Conservation (phyloP, 23 red algal genomes). For the Gracilaria caudata region DNA sequence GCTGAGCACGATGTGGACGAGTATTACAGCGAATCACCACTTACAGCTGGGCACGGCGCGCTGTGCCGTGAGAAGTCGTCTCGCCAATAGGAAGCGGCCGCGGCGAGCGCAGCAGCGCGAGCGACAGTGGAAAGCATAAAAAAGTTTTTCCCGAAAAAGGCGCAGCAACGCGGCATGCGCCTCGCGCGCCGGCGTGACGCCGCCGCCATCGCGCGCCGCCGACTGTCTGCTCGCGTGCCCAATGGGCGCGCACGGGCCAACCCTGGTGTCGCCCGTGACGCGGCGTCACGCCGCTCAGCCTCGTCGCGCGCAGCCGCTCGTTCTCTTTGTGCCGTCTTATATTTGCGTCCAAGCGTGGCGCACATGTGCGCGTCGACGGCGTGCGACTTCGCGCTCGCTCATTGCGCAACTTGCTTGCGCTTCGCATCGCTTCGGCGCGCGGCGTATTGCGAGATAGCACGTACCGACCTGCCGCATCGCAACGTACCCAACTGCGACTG, state of each 20-base stretch:
- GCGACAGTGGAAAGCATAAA: background rate
- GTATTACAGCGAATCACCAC: too few species aligned
- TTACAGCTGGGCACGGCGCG: too few species aligned
- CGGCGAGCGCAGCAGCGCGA: background rate
- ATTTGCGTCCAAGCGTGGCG: background rate
- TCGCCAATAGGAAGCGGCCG: background rate
- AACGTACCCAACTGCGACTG: too few species aligned
- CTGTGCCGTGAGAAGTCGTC: background rate
- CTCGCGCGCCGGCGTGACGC: background rate
- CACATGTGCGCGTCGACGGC: background rate
- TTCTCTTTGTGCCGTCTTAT: background rate
- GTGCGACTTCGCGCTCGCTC: background rate
- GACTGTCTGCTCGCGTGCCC: background rate
- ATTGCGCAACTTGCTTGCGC: slow-evolving; percentile 21
- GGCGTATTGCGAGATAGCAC: slow-evolving; percentile 5
- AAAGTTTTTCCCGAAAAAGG: background rate
- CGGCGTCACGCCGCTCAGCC: background rate
- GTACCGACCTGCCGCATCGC: background rate
- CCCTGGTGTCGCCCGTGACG: background rate
- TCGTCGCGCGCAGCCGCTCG: background rate
- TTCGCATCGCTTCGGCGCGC: background rate
- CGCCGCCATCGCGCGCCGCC: too few species aligned
- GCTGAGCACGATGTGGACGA: too few species aligned
- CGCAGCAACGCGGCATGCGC: background rate
- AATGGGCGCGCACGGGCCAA: background rate